Evolutionary conservation across 768 basidiomycete species (phyloP).

Genomic region (Dacryopinax primogenitus): DNA sequence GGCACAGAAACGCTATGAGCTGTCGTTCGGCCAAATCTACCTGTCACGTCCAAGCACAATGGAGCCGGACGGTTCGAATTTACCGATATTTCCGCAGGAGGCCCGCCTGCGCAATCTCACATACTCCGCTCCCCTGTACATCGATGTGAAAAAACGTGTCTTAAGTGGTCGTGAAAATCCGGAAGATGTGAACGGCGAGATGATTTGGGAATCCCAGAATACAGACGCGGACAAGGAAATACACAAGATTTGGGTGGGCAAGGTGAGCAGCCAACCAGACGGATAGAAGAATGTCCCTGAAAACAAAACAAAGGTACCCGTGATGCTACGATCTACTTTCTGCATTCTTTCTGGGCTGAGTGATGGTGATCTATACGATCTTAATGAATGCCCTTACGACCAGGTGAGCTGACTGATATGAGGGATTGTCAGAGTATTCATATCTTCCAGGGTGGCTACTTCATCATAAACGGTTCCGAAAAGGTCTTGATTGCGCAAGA

Average conservation of each 20-base stretch:
- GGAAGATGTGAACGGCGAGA: conserved; percentile 65
- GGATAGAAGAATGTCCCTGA: not conserved
- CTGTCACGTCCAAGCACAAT: conserved; percentile 88
- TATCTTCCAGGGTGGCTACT: conserved; percentile 69
- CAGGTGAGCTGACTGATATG: conserved; percentile 26
- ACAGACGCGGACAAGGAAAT: conserved; percentile 54
- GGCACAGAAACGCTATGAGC: conserved; percentile 73
- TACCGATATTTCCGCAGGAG: conserved; percentile 92
- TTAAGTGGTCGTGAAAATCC: conserved; percentile 68
- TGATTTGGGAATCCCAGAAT: conserved; percentile 56
- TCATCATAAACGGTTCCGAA: conserved; percentile 98
- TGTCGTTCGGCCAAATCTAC: conserved; percentile 96
- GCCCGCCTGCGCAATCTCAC: conserved; percentile 89
- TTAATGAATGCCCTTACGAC: conserved; percentile 98
- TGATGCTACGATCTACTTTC: conserved; percentile 93
- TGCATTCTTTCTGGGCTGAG: conserved; percentile 74
- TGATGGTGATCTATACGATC: conserved; percentile 70
- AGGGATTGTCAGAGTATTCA: not conserved
- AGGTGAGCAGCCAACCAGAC: conserved; percentile 36
- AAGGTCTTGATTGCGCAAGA: conserved; percentile 99
- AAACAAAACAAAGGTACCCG: conserved; percentile 56
- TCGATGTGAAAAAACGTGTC: conserved; percentile 86
- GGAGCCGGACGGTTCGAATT: conserved; percentile 87
- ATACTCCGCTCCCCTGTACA: conserved; percentile 88
- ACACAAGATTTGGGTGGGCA: conserved; percentile 88